Conservation (phyloP, 73 alveolate species). For the Uronychia binucleata region DNA sequence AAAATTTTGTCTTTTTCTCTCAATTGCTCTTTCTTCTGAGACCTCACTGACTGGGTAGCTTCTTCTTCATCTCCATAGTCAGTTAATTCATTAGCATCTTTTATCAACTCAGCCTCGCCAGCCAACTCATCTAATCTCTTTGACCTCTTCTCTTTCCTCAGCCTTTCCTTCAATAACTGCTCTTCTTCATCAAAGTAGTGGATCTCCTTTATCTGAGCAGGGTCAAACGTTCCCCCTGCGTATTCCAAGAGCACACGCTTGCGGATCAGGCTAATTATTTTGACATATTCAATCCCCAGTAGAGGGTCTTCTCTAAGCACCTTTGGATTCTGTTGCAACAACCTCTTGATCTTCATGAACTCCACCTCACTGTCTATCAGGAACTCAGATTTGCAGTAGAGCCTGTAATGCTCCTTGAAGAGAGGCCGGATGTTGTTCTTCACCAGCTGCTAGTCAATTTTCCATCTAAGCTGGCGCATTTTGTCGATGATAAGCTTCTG, state of each 20-base stretch:
- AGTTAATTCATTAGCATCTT: background rate
- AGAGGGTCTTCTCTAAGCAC: conserved; percentile 60
- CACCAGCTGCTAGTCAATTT: conserved; percentile 50
- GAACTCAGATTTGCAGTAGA: conserved; percentile 56
- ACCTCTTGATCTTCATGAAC: conserved; percentile 46
- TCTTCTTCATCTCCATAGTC: background rate
- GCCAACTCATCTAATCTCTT: background rate
- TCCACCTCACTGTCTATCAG: conserved; percentile 51
- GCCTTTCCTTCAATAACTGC: background rate
- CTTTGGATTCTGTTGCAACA: conserved; percentile 52
- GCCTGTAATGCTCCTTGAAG: conserved; percentile 31
- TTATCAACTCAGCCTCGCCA: background rate
- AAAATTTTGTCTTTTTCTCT: conserved; percentile 35
- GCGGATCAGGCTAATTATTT: conserved; percentile 41
- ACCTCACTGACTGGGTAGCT: background rate
- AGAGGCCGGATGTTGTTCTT: conserved; percentile 50
- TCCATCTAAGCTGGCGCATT: conserved; percentile 51
- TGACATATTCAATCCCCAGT: conserved; percentile 43
- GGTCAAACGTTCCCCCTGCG: conserved; percentile 29
- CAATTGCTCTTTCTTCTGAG: conserved; percentile 31
- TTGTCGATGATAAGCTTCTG: conserved; percentile 28
- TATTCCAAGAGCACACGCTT: conserved; percentile 25
- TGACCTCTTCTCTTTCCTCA: background rate
- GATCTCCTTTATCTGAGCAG: background rate
- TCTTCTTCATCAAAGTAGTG: conserved; percentile 10